Evolutionary conservation across 2,329 filamentous ascomycete genomes (phyloP).

Genomic region (Epichloe elymi): DNA sequence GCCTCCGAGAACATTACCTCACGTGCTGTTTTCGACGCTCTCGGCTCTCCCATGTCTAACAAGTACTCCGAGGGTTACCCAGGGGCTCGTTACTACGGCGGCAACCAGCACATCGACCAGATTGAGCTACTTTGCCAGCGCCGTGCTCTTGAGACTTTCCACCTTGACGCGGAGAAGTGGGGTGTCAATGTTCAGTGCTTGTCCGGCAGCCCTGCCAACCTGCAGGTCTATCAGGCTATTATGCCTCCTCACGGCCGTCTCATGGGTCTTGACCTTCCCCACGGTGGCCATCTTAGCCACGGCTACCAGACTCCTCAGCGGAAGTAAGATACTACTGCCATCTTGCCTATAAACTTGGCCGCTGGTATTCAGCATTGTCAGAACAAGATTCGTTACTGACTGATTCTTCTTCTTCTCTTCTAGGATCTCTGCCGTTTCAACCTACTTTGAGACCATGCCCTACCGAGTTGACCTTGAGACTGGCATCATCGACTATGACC

Average conservation of each 20-base stretch:
- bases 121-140: constrained; percentile 92
- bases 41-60: constrained; percentile 92
- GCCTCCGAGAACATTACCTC: constrained; percentile 99
- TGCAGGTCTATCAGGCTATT: constrained; percentile 96
- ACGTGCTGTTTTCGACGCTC: constrained; percentile 91
- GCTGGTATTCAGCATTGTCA: background rate
- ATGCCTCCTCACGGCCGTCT: constrained; percentile 91
- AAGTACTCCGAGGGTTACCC: constrained; percentile 99
- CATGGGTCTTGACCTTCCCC: constrained; percentile 92
- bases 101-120: constrained; percentile 96
- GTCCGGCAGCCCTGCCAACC: constrained; percentile 85
- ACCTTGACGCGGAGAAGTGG: constrained; percentile 79
- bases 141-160: constrained; percentile 84
- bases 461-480: constrained; percentile 85
- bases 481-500: constrained; percentile 94
- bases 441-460: constrained; percentile 98
- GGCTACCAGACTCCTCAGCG: constrained; percentile 92
- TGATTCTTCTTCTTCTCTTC: background rate
- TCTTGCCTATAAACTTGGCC: constrained; percentile 5
- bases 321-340: constrained; percentile 44
- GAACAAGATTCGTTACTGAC: background rate
- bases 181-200: constrained; percentile 97
- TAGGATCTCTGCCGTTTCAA: constrained; percentile 89
- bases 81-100: constrained; percentile 96
- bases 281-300: constrained; percentile 90